Evolutionary conservation across 495 filamentous ascomycete genomes (phyloP), one percentile per base, ranked within the genome.

Genomic region (Aspergillus coremiiformis): DNA sequence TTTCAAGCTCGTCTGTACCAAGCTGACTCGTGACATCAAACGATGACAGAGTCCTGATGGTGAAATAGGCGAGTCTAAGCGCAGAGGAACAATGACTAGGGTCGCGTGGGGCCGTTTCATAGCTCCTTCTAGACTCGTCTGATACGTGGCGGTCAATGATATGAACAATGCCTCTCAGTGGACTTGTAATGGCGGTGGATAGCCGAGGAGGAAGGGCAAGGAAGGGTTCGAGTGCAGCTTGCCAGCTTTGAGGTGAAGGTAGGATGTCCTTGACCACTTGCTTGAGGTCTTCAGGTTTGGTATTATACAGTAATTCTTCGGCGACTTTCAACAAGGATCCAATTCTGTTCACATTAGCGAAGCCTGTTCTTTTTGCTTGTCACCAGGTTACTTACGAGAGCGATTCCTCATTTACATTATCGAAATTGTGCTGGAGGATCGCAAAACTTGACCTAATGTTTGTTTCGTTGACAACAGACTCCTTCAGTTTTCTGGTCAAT

Each of bases 31-130:
- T 50, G 10, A 72, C 24, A 11, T 70, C 54, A 21, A 63, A 56
- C 7, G 50, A 63, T 20, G 66, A 67, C 12, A 92, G 52, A 11
- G 90, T 59, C 44, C 72, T 76, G 12, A 75, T 69, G 0, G 78
- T 77, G 65, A 87, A 95, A 39, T 80, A 66, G 15, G 84, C 79
- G 70, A 94, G 83, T 44, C 93, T 76, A 26, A 91, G 79, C 15
- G 87, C 81, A 47, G 79, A 71, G 1, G 89, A 90, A 19, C 80
- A 81, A 1, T 86, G 87, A 45, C 75, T 74, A 2, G 71, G 68
- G 67, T 96, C 90, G 35, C 83, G 69, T 21, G 73, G 58, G 19
- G 78, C 54, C 23, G 41, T 61, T 44, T 69, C 57, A 53, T 63
- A 48, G 51, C 58, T 24, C 49, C 64, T 35, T 45, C 49, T 44